These are phyloP conservation scores for Rhizopus delemar DNA, from an alignment of 371 early-diverging fungal genomes.

Conservation along the genomic window DNA sequence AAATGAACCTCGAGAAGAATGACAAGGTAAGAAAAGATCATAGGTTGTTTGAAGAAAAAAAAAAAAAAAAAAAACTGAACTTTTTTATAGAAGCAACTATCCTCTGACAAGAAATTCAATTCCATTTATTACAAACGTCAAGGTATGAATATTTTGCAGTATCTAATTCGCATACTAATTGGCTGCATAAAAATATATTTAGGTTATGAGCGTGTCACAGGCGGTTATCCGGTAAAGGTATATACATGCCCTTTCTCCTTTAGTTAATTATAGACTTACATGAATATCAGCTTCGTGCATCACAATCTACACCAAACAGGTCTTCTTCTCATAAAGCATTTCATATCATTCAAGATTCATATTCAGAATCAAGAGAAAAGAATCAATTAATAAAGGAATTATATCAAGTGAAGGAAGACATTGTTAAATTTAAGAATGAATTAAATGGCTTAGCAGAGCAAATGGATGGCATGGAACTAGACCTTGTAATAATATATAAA, in stretches of 20 bases:
- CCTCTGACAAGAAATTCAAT: neutral
- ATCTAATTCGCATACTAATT: neutral
- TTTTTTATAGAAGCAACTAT: neutral
- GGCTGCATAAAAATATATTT: neutral
- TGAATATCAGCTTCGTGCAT: slow-evolving; percentile 17
- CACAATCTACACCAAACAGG: slow-evolving; percentile 20
- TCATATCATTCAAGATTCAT: neutral
- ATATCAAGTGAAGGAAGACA: slow-evolving; percentile 41
- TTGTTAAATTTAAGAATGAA: slow-evolving; percentile 50
- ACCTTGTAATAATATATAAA: slow-evolving; percentile 33
- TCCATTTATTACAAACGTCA: neutral
- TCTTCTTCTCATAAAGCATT: neutral
- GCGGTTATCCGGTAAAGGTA: neutral
- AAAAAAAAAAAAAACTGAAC: neutral
- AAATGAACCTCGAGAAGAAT: slow-evolving; percentile 32
- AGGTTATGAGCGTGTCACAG: neutral
- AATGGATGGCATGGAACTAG: slow-evolving; percentile 55
- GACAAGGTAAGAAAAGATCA: slow-evolving; percentile 16
- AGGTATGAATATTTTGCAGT: neutral
- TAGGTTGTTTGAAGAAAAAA: no score
- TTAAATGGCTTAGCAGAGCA: slow-evolving; percentile 54
- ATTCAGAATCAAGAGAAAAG: slow-evolving; percentile 3
- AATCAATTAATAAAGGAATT: slow-evolving; percentile 25
- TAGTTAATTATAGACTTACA: neutral
- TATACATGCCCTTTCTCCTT: neutral